Evolutionary conservation across 805 yeast species (phyloP).

Genomic region (Wickerhamiella allomyrinae): DNA sequence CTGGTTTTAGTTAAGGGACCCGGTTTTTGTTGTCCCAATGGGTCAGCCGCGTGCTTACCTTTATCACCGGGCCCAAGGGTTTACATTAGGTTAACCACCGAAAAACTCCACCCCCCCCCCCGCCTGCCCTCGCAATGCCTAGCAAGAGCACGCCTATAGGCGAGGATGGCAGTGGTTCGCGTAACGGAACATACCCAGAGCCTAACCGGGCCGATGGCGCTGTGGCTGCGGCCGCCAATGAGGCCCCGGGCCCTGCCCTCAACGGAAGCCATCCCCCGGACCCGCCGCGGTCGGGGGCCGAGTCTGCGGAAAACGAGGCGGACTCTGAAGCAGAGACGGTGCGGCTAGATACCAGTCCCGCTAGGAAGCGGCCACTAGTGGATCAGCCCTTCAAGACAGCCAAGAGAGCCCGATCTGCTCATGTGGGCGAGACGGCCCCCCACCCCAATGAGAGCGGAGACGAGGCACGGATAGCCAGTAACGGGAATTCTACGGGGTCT

Average conservation of each 20-base stretch:
- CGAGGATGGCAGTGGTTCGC: background rate
- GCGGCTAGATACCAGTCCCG: slow-evolving; percentile 46
- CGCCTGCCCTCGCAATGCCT: slow-evolving; percentile 3
- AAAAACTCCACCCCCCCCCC: background rate
- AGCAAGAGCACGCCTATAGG: slow-evolving; percentile 1
- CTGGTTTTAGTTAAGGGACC: too few relatives aligned
- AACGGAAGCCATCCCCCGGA: background rate
- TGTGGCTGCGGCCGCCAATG: background rate
- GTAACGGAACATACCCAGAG: background rate
- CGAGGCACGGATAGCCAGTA: background rate
- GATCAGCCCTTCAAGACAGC: slow-evolving; percentile 1
- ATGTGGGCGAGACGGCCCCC: background rate
- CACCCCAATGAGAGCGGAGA: slow-evolving; percentile 5
- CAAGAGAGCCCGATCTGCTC: background rate
- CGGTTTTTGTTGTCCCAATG: too few relatives aligned
- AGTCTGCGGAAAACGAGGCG: slow-evolving; percentile 2
- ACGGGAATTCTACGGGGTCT: background rate
- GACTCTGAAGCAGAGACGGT: slow-evolving; percentile 88
- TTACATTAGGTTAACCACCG: background rate
- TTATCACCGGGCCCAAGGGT: background rate
- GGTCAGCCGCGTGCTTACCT: slow-evolving; percentile 2
- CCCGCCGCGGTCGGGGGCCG: background rate
- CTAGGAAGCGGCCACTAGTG: slow-evolving; percentile 7
- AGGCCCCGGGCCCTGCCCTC: slow-evolving; percentile 1
- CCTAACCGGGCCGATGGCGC: background rate